Base-by-base conservation (phyloP, 106 monocot species). In the Apostasia shenzhenica region DNA sequence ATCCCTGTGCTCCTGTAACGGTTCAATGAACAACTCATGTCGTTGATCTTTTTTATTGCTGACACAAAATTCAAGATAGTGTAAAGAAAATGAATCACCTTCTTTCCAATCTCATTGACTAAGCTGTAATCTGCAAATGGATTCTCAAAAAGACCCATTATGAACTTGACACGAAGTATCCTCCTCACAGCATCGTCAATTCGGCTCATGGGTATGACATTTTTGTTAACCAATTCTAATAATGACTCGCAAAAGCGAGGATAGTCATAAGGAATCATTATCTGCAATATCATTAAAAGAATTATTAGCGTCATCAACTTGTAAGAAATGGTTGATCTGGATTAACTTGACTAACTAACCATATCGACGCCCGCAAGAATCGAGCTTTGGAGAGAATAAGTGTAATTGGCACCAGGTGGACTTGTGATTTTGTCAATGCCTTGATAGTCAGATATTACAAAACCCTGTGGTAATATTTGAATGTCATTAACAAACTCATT, bases 361-460 rank as follows among this genome's bases (percentile, higher is more conserved):
- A 92, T 90, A 52, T 90, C 90, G 39, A 89, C 78, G 53, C 89
- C 89, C 1, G 89, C 89, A 46, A 61, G 44, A 48, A 89, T 75
- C 42, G 81, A 77, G 43, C 77, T 57, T 45, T 67, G 68, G 66
- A 89, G 41, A 2, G 89, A 85, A 54, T 82, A 83, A n/a, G 82
- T 66, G 72, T 85, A 89, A 74, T 89, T 85, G 58, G 70, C 45
- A 67, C 72, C 62, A 5, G 75, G 62, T 12, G 82, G 77, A 3
- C 67, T 53, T 6, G 80, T 80, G 41, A 89, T 89, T 66, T 60
- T 70, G 57, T 89, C 85, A 12, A 89, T 63, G 1, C 85, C 89
- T 73, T 89, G 72, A 82, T 80, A 85, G 46, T 89, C 89, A 3
- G 85, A 77, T 38, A 89, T 89, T 11, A 89, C 82, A 63, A 85